These are phyloP conservation scores for Populus hybrid DNA, from an alignment of 441 rosid species.

Conservation along the genomic window DNA sequence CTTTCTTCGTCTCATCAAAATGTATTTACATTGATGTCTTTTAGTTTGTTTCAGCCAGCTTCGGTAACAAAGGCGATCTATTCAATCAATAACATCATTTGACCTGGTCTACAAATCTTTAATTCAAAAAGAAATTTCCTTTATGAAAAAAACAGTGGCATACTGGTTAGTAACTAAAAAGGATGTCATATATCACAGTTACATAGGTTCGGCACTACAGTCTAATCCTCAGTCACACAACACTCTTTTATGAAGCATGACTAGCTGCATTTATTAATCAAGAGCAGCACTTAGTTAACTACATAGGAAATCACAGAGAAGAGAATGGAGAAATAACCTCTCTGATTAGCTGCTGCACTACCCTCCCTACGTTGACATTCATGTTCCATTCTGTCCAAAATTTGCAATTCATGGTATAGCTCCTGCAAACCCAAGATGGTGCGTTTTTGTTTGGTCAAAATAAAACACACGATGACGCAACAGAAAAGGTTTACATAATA, in stretches of 20 bases:
- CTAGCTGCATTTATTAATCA: background rate
- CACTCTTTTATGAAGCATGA: background rate
- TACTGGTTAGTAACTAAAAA: background rate
- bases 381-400: conserved; percentile 90
- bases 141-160: background rate
- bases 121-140: background rate
- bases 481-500: background rate
- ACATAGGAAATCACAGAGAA: background rate
- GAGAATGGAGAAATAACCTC: conserved; percentile 41
- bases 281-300: background rate
- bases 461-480: background rate
- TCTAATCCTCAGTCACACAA: background rate
- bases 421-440: conserved; percentile 46
- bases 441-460: background rate
- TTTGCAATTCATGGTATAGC: conserved; percentile 87
- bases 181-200: background rate
- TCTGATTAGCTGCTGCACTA: conserved; percentile 49
- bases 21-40: background rate
- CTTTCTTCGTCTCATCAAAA: background rate
- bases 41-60: too few species aligned
- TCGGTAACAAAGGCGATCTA: background rate
- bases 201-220: background rate
- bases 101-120: background rate
- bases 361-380: conserved; percentile 69
- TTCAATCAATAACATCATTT: background rate